phyloP scores from a whole-genome alignment of 306 rosid genomes.

The Trifolium pratense region DNA sequence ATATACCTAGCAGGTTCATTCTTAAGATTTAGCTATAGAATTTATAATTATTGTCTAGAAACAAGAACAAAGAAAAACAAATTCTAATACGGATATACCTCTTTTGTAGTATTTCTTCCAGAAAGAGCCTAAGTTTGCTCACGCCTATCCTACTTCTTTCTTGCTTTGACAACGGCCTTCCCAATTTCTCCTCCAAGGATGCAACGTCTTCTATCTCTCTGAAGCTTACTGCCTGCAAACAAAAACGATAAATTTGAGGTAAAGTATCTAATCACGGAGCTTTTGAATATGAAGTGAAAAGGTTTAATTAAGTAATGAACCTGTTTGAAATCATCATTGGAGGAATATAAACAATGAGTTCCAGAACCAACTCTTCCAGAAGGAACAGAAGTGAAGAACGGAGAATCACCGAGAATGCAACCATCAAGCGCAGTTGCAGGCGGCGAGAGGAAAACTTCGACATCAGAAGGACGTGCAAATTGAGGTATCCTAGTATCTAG shows the following conservation, averaged over 20 bases:
- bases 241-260: neutral
- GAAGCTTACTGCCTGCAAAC: constrained; percentile 67
- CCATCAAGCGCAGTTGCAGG: constrained; percentile 87
- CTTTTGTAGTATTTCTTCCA: constrained; percentile 89
- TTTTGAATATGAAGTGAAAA: neutral
- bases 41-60: constrained; percentile 1
- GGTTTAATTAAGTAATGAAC: constrained; percentile 31
- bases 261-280: neutral
- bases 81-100: constrained; percentile 49
- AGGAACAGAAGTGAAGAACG: constrained; percentile 96
- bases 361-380: constrained; percentile 94
- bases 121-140: constrained; percentile 79
- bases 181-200: constrained; percentile 81
- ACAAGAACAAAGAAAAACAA: neutral
- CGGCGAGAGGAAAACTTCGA: constrained; percentile 92
- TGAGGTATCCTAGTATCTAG: constrained; percentile 97
- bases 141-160: constrained; percentile 95
- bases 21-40: constrained; percentile 38
- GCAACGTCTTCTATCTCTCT: constrained; percentile 89
- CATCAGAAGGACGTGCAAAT: constrained; percentile 90
- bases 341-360: constrained; percentile 65
- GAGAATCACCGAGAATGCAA: constrained; percentile 85
- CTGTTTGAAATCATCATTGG: constrained; percentile 95
- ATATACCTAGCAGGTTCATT: constrained; percentile 74
- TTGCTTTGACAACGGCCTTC: constrained; percentile 72